Base-by-base conservation (phyloP, 345 rosid genomes). In the Physaria fendleri region DNA sequence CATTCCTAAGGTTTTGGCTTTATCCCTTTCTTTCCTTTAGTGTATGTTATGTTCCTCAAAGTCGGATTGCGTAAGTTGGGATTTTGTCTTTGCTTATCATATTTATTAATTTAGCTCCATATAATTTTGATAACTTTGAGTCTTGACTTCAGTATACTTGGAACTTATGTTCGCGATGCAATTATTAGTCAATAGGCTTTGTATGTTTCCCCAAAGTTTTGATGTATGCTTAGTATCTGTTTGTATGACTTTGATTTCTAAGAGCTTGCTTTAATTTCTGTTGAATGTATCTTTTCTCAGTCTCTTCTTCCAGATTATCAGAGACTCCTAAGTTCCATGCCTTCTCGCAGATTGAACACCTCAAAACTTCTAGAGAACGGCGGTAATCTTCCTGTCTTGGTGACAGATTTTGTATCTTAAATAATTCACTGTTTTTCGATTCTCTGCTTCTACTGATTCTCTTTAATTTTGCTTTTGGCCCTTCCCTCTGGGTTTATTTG, bases 261-360 rank as follows among this genome's bases (percentile, higher is more conserved):
- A 74, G 63, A 74, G 40, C 63, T 77, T 50, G 53, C 62, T 77
- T 75, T 77, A 68, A 49, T 77, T 60, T 74, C 65, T 55, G 74
- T 66, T 71, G 45, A 78, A 56, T 65, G 67, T 69, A 68, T 81
- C 64, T 77, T 76, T 76, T 77, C 64, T 76, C 79, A 93, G 99
- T 85, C 97, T 71, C 82, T 93, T 81, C 99, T 93, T 85, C 95
- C 94, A 76, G 99, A 93, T 89, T 93, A 93, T 78, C 99, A 93
- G 79, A 89, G 99, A 62, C 89, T 93, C 38, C 78, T 93, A 75
- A 93, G 97, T 78, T 93, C 99, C 74, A 77, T 68, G 84, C 97
- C 99, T 62, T 79, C 95, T 64, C 99, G 99, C 76, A 93, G 99
- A 78, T 72, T 93, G 87, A 93, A 93, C 74, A 77, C 95, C 53